Conservation (phyloP, 768 basidiomycete genomes). For the Nevesoporus exiguus region DNA sequence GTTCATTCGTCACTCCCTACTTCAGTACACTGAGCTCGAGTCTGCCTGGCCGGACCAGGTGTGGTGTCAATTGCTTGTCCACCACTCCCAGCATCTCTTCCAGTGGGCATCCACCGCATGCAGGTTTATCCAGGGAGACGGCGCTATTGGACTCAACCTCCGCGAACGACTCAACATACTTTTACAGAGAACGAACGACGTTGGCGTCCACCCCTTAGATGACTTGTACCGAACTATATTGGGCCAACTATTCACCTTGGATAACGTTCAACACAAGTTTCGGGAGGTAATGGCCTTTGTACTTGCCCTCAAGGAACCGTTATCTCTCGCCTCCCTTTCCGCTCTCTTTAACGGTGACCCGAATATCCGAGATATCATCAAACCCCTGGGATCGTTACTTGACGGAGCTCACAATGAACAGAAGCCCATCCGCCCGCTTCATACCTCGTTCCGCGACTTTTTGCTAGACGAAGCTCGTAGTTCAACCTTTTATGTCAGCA, state of each 20-base stretch:
- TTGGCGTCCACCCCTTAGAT: slow-evolving; percentile 12
- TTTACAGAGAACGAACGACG: not conserved
- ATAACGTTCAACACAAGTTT: slow-evolving; percentile 8
- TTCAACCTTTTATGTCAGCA: slow-evolving; percentile 17
- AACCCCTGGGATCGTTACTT: slow-evolving; percentile 21
- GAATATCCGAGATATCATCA: slow-evolving; percentile 16
- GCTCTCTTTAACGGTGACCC: slow-evolving; percentile 9
- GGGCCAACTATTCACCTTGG: slow-evolving; percentile 10
- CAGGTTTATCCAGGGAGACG: slow-evolving; percentile 23
- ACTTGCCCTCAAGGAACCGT: slow-evolving; percentile 17
- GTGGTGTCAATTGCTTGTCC: slow-evolving; percentile 22
- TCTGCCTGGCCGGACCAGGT: slow-evolving; percentile 15
- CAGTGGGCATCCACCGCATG: slow-evolving; percentile 34
- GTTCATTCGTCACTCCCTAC: slow-evolving; percentile 16
- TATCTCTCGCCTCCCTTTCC: slow-evolving; percentile 14
- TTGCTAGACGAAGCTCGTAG: slow-evolving; percentile 24
- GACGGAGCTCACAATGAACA: slow-evolving; percentile 14
- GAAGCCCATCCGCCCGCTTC: slow-evolving; percentile 29
- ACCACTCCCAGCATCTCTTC: slow-evolving; percentile 30
- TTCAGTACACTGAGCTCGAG: slow-evolving; percentile 11
- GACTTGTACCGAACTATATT: slow-evolving; percentile 21
- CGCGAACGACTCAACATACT: slow-evolving; percentile 15
- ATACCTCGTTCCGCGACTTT: slow-evolving; percentile 37
- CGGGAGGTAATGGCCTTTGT: slow-evolving; percentile 22
- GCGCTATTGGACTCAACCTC: slow-evolving; percentile 10